phyloP scores from a whole-genome alignment of 495 filamentous ascomycete genomes.

The Jackrogersella multiformis region DNA sequence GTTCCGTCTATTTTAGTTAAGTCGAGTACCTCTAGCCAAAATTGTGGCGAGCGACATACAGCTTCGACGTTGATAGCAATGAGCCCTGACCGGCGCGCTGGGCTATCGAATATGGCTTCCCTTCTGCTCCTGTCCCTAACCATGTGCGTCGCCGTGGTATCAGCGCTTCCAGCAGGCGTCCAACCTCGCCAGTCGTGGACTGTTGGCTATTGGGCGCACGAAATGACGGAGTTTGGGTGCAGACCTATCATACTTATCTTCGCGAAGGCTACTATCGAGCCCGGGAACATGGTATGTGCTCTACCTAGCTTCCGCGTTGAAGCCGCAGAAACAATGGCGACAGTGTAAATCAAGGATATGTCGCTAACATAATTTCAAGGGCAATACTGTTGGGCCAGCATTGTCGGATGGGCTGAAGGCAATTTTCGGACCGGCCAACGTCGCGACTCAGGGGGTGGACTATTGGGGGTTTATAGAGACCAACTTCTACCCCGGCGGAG shows the following conservation, averaged over 20 bases:
- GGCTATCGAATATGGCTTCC: constrained; percentile 16
- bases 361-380: constrained; percentile 43
- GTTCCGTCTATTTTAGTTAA: constrained; percentile 4
- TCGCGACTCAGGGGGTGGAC: constrained; percentile 52
- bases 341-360: constrained; percentile 7
- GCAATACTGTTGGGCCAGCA: constrained; percentile 52
- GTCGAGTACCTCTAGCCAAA: neutral
- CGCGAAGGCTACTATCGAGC: constrained; percentile 59
- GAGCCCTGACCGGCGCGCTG: neutral
- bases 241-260: constrained; percentile 57
- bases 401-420: constrained; percentile 51
- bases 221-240: constrained; percentile 54
- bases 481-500: constrained; percentile 50
- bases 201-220: constrained; percentile 47
- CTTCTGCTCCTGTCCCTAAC: constrained; percentile 19
- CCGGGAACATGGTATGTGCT: constrained; percentile 60
- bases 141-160: constrained; percentile 18
- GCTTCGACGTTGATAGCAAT: neutral
- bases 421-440: constrained; percentile 51
- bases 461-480: constrained; percentile 52
- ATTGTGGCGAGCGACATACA: neutral
- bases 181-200: constrained; percentile 42
- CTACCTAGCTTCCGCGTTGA: neutral
- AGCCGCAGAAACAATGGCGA: neutral
- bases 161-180: constrained; percentile 28